Conservation (phyloP, 108 stramenopile species). For the Cyclotella baltica region DNA sequence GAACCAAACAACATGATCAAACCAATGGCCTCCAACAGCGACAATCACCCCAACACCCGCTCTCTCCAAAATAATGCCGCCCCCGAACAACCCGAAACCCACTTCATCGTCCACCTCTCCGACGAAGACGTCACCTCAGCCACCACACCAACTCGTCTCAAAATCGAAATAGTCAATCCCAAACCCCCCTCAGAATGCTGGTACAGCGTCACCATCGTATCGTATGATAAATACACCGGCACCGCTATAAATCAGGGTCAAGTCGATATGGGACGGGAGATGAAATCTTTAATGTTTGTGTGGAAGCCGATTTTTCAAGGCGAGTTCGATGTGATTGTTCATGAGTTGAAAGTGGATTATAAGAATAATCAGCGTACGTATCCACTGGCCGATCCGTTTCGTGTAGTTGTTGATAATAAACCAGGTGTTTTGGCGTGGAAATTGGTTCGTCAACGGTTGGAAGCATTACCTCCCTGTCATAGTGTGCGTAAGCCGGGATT, state of each 20-base stretch:
- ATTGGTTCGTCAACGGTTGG: constrained; percentile 9
- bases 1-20: too few relatives aligned
- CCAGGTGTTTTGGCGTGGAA: not conserved
- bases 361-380: too few relatives aligned
- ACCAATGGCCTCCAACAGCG: too few relatives aligned
- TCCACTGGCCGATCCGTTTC: too few relatives aligned
- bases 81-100: too few relatives aligned
- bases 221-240: not conserved
- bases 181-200: not conserved
- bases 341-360: too few relatives aligned
- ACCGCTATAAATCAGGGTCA: not conserved
- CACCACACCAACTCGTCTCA: not conserved
- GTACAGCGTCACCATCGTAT: not conserved
- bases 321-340: not conserved
- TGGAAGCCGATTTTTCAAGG: constrained; percentile 3
- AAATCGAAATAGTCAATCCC: constrained; percentile 8
- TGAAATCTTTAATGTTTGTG: not conserved
- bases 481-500: constrained; percentile 2
- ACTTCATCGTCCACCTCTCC: too few relatives aligned
- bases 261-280: not conserved
- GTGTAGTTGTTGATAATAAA: not conserved
- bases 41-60: too few relatives aligned
- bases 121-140: not conserved
- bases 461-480: constrained; percentile 36
- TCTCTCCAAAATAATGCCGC: too few relatives aligned